Evolutionary conservation across 306 rosid genomes (phyloP).

Genomic region (Gillenia trifoliata): DNA sequence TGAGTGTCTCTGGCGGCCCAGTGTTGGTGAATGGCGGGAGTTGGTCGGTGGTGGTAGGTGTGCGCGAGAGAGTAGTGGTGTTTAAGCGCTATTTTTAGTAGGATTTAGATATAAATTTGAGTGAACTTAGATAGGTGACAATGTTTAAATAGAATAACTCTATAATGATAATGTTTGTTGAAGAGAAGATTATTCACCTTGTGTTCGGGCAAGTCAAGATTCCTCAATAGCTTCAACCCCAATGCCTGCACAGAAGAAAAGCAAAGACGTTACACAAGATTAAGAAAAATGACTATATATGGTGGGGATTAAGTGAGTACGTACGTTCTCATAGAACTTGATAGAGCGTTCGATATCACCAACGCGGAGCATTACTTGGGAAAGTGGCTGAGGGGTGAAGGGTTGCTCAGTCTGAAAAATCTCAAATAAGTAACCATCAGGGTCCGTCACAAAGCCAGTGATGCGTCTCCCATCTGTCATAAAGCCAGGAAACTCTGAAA

Average conservation of each 20-base stretch:
- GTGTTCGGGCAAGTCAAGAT: constrained; percentile 70
- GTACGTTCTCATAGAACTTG: constrained; percentile 94
- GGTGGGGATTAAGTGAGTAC: not conserved
- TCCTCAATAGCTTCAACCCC: constrained; percentile 75
- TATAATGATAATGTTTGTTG: not conserved
- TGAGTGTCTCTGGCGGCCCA: no score
- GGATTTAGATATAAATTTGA: no score
- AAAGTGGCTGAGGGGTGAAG: constrained; percentile 74
- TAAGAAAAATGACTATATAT: not conserved
- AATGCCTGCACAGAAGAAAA: constrained; percentile 52
- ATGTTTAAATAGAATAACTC: not conserved
- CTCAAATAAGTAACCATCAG: constrained; percentile 87
- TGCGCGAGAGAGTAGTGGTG: no score
- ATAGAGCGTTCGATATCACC: constrained; percentile 83
- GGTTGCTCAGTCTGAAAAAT: constrained; percentile 76
- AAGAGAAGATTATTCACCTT: constrained; percentile 40
- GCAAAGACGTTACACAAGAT: constrained; percentile 13
- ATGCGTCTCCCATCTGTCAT: constrained; percentile 70
- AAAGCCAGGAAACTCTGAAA: constrained; percentile 92
- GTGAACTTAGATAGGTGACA: no score
- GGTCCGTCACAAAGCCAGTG: constrained; percentile 86
- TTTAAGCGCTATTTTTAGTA: no score
- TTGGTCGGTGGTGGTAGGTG: no score
- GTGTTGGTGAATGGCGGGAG: no score
- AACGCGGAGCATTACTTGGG: constrained; percentile 98